Evolutionary conservation across 2,329 filamentous ascomycete genomes (phyloP).

Genomic region (Setomelanomma holmii): DNA sequence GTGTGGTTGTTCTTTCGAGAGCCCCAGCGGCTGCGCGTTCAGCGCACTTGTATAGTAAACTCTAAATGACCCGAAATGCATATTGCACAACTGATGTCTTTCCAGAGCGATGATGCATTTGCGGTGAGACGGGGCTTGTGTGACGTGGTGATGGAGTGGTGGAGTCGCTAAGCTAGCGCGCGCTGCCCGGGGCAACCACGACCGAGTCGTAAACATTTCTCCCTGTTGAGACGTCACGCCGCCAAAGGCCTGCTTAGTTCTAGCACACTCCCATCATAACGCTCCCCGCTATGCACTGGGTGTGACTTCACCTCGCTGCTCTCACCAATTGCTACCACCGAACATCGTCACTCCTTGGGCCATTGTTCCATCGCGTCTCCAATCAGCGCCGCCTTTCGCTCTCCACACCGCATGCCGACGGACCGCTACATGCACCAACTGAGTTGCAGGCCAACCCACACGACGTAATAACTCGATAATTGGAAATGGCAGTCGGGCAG

Average conservation of each 20-base stretch:
- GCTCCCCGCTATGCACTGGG: slow-evolving; percentile 24
- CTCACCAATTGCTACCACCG: slow-evolving; percentile 16
- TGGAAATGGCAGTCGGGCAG: slow-evolving; percentile 56
- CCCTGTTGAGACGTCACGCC: slow-evolving; percentile 23
- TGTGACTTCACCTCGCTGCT: slow-evolving; percentile 11
- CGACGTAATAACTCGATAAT: slow-evolving; percentile 2
- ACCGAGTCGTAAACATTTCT: slow-evolving; percentile 23
- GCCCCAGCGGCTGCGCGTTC: too few species aligned
- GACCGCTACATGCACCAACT: slow-evolving; percentile 14
- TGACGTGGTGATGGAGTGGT: slow-evolving; percentile 23
- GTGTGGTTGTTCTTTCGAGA: too few species aligned
- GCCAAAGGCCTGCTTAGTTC: slow-evolving; percentile 20
- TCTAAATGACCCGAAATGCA: too few species aligned
- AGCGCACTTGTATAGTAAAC: too few species aligned
- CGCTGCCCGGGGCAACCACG: slow-evolving; percentile 28
- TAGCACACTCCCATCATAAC: slow-evolving; percentile 17
- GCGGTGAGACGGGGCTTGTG: slow-evolving; percentile 2
- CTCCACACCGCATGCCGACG: slow-evolving; percentile 24
- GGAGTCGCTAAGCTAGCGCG: slow-evolving; percentile 14
- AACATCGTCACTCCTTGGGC: slow-evolving; percentile 12
- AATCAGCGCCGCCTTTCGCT: slow-evolving; percentile 11
- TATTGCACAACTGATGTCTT: neutral
- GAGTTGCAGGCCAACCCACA: slow-evolving; percentile 23
- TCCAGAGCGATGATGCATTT: neutral
- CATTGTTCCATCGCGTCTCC: neutral